phyloP scores from a whole-genome alignment of 2,329 filamentous ascomycete species.

The Alternaria sp. region DNA sequence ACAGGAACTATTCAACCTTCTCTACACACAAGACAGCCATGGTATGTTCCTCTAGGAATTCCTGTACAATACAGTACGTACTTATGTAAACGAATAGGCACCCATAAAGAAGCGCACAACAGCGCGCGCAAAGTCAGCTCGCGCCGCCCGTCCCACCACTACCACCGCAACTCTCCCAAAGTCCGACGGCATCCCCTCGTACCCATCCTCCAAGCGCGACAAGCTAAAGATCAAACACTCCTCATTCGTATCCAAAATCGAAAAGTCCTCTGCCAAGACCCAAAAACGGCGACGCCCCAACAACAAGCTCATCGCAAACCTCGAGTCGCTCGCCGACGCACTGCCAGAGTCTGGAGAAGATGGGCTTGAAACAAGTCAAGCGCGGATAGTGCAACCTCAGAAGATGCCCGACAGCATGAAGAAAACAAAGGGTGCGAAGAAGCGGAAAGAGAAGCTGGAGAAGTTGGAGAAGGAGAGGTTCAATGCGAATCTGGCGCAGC shows the following conservation, averaged over 20 bases:
- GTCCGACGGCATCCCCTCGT: constrained; percentile 52
- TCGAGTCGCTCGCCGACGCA: constrained; percentile 80
- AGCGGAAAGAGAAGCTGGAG: constrained; percentile 81
- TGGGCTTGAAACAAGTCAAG: constrained; percentile 53
- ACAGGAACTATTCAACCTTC: background rate
- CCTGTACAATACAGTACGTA: no score
- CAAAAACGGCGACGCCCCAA: constrained; percentile 71
- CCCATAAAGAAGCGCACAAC: constrained; percentile 46
- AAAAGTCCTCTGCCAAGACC: constrained; percentile 64
- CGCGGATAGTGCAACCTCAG: constrained; percentile 59
- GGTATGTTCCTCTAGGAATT: background rate
- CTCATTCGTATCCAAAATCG: constrained; percentile 76
- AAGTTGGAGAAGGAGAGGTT: constrained; percentile 84
- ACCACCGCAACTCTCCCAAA: constrained; percentile 23
- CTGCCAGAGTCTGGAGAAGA: constrained; percentile 64
- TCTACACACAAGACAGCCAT: constrained; percentile 7
- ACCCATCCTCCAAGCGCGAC: constrained; percentile 78
- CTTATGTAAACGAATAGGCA: no score
- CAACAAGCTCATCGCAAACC: constrained; percentile 78
- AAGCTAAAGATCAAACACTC: constrained; percentile 84
- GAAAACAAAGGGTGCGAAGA: constrained; percentile 71
- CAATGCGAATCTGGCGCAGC: constrained; percentile 78
- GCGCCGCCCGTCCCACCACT: constrained; percentile 28
- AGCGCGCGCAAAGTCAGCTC: constrained; percentile 42
- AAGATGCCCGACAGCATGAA: constrained; percentile 71